Percentiles rank a stretch among this genome's conserved stretches.
Evolutionary conservation across 257 asterid genomes (phyloP).

Genomic region (Datura wrightii): DNA sequence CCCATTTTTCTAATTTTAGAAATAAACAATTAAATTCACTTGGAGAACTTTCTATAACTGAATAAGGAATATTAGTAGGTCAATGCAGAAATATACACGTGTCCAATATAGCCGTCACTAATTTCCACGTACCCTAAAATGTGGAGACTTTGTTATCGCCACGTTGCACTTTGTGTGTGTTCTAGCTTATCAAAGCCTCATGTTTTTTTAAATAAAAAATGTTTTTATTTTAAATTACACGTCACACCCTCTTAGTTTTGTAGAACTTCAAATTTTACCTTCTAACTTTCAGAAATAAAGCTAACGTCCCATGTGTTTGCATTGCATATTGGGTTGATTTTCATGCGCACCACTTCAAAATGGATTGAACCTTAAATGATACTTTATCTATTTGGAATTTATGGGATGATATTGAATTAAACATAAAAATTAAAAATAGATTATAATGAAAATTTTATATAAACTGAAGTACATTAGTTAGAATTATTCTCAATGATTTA

Average conservation of each 20-base stretch:
- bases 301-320: background rate
- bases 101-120: background rate
- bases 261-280: background rate
- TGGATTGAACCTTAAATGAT: background rate
- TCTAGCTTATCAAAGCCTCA: background rate
- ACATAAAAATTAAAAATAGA: background rate
- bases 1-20: background rate
- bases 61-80: background rate
- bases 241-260: background rate
- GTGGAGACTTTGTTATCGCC: background rate
- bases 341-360: background rate
- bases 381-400: background rate
- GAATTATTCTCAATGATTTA: background rate
- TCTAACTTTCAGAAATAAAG: background rate
- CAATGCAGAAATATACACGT: background rate
- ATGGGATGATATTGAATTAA: background rate
- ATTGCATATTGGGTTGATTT: background rate
- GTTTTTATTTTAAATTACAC: background rate
- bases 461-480: too few relatives aligned
- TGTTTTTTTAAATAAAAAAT: background rate
- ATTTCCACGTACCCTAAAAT: conserved; percentile 16
- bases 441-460: too few relatives aligned
- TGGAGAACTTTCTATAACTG: background rate
- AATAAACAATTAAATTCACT: background rate
- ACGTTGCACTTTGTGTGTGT: conserved; percentile 27